A percentile compares a stretch with the other conserved stretches of the same genome.
Conservation (phyloP, 2,329 filamentous ascomycete genomes). For the Xylariaceae sp. region DNA sequence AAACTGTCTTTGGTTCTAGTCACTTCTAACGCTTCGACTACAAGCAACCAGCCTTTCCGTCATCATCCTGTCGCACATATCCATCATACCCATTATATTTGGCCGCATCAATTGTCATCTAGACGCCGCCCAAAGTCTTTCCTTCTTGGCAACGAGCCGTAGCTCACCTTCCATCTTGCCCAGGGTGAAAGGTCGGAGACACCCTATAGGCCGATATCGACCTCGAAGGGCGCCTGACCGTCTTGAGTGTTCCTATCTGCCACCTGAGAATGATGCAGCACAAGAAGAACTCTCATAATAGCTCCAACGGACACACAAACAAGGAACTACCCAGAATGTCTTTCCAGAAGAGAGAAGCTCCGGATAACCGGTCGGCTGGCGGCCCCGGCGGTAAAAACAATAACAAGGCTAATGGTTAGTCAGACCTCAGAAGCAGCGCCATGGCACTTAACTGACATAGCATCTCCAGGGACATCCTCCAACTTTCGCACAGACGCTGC, state of each 20-base stretch:
- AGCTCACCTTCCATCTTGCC: conserved; percentile 19
- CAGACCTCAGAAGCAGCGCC: neutral
- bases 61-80: conserved; percentile 18
- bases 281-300: conserved; percentile 29
- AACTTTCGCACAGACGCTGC: conserved; percentile 82
- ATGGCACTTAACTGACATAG: conserved; percentile 13
- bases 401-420: conserved; percentile 38
- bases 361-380: conserved; percentile 26
- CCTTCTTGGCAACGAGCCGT: conserved; percentile 4
- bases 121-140: conserved; percentile 2
- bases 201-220: conserved; percentile 22
- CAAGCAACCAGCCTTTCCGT: conserved; percentile 19
- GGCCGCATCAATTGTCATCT: conserved; percentile 23
- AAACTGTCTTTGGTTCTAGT: conserved; percentile 19
- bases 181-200: conserved; percentile 26
- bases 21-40: conserved; percentile 22
- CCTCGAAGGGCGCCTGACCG: conserved; percentile 20
- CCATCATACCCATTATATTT: conserved; percentile 9
- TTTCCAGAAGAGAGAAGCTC: conserved; percentile 30
- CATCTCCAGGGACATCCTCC: conserved; percentile 52
- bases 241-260: conserved; percentile 20
- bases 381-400: conserved; percentile 32
- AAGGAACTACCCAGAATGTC: conserved; percentile 29
- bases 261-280: conserved; percentile 33
- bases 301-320: conserved; percentile 29